Conservation (phyloP, 768 basidiomycete species). For the Clitopilus hobsonii region DNA sequence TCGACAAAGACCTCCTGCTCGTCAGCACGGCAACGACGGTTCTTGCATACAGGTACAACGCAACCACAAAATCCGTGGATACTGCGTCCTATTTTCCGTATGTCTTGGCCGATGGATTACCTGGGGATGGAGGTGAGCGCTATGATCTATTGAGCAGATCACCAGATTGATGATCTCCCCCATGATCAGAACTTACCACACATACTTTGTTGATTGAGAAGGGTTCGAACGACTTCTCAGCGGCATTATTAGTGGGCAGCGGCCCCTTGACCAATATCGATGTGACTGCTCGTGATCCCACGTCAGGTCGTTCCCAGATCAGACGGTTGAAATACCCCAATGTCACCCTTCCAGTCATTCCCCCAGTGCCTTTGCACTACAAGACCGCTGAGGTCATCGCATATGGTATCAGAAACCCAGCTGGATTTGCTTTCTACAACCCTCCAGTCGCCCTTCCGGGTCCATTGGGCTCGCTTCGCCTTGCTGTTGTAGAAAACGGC, state of each 20-base stretch:
- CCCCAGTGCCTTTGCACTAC: conserved; percentile 18
- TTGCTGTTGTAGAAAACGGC: conserved; percentile 37
- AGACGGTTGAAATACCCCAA: conserved; percentile 22
- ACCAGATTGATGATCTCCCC: background rate
- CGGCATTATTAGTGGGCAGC: conserved; percentile 29
- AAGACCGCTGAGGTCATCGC: conserved; percentile 29
- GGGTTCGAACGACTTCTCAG: conserved; percentile 7
- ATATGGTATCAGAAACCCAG: conserved; percentile 41
- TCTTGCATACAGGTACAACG: conserved; percentile 30
- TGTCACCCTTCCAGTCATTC: conserved; percentile 5
- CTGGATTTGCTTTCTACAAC: conserved; percentile 32
- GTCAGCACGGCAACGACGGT: conserved; percentile 33
- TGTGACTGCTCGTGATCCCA: conserved; percentile 34
- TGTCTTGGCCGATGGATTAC: background rate
- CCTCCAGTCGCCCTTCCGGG: conserved; percentile 1
- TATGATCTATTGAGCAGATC: background rate
- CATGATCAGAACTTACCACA: conserved; percentile 34
- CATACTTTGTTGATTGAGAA: conserved; percentile 33
- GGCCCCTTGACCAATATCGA: conserved; percentile 38
- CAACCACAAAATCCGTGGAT: conserved; percentile 21
- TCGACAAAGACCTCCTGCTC: conserved; percentile 28
- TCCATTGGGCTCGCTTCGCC: conserved; percentile 12
- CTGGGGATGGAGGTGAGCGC: background rate
- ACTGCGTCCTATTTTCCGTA: conserved; percentile 1
- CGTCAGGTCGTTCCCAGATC: conserved; percentile 38